A percentile compares a stretch with the other conserved stretches of the same genome.
Conservation (phyloP, 805 yeast species). For the Nakazawaea sp. region DNA sequence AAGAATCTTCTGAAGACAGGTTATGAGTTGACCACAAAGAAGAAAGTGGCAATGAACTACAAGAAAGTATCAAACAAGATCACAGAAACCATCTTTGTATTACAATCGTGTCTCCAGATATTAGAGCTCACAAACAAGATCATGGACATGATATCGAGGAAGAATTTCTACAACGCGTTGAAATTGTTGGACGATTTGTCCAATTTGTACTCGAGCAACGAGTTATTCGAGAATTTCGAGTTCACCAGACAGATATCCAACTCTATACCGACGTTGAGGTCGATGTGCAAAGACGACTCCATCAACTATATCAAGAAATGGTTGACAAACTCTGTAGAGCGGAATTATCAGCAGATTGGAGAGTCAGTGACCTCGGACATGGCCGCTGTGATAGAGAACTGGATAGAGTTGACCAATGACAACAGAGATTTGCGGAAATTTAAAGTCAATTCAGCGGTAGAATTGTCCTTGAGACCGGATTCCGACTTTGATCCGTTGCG, state of each 20-base stretch:
- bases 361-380: constrained; percentile 47
- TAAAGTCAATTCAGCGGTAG: constrained; percentile 83
- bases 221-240: constrained; percentile 58
- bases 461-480: constrained; percentile 60
- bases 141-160: constrained; percentile 68
- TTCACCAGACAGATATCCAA: constrained; percentile 68
- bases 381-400: constrained; percentile 46
- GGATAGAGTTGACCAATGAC: constrained; percentile 43
- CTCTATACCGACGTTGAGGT: constrained; percentile 70
- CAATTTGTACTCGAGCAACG: constrained; percentile 60
- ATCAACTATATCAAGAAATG: constrained; percentile 59
- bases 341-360: constrained; percentile 55
- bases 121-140: constrained; percentile 82
- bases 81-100: constrained; percentile 61
- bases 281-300: constrained; percentile 68
- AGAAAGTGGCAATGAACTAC: constrained; percentile 49
- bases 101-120: constrained; percentile 70
- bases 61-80: constrained; percentile 64
- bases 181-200: constrained; percentile 74
- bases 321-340: constrained; percentile 54
- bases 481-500: constrained; percentile 41
- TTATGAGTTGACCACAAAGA: constrained; percentile 51
- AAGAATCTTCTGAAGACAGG: constrained; percentile 59
- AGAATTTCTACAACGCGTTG: constrained; percentile 79
- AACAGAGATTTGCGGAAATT: constrained; percentile 43